Conservation (phyloP, 106 monocot species). For the Dendrobium chrysotoxum region DNA sequence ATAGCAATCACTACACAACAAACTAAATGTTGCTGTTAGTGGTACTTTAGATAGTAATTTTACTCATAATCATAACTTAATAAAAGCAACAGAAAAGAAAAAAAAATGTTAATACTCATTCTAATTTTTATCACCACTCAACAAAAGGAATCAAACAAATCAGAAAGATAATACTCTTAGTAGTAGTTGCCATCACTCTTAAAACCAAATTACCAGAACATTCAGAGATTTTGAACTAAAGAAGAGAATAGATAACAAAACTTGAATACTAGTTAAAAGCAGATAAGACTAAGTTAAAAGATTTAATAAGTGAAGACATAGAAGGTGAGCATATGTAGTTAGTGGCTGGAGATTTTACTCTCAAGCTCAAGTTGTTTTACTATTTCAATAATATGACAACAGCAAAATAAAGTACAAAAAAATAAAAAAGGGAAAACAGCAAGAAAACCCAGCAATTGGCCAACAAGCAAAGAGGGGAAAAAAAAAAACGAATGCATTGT, state of each 20-base stretch:
- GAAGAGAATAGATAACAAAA: background rate
- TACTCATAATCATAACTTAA: background rate
- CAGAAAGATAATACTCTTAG: background rate
- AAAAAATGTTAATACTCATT: background rate
- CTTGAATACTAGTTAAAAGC: background rate
- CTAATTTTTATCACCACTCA: background rate
- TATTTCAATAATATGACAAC: too few relatives aligned
- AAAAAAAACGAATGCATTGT: background rate
- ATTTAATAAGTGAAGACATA: background rate
- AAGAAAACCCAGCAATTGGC: background rate
- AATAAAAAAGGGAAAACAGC: background rate
- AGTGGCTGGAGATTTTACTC: background rate
- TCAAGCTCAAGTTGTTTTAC: background rate
- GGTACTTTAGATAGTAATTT: background rate
- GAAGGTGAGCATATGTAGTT: too few relatives aligned
- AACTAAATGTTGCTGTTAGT: background rate
- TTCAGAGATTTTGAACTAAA: background rate
- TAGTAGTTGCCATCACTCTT: background rate
- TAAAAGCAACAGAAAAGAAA: background rate
- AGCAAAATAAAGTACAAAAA: too few relatives aligned
- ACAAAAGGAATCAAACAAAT: background rate
- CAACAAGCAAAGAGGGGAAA: background rate
- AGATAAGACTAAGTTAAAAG: background rate
- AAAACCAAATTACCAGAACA: background rate
- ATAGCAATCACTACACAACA: background rate